Evolutionary conservation across 2,329 filamentous ascomycete genomes (phyloP).

Genomic region (Colletotrichum orchidophilum): DNA sequence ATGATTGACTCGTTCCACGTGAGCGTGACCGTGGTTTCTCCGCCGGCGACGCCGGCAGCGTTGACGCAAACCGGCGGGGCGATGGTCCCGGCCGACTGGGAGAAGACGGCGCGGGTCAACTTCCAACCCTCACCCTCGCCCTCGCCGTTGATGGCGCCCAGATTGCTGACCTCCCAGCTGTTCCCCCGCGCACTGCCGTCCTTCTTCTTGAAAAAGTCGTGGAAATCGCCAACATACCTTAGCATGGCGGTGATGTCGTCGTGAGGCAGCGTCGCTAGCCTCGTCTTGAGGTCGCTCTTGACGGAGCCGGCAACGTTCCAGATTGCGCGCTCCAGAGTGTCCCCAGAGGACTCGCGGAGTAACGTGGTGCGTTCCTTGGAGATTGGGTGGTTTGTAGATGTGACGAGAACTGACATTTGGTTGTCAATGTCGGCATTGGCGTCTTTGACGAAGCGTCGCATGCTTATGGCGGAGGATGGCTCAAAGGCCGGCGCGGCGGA

Average conservation of each 20-base stretch:
- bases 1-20: conserved; percentile 60
- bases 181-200: conserved; percentile 52
- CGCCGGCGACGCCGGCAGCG: conserved; percentile 55
- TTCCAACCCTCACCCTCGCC: conserved; percentile 39
- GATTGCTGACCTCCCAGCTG: conserved; percentile 64
- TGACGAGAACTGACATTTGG: conserved; percentile 52
- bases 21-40: conserved; percentile 51
- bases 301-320: conserved; percentile 53
- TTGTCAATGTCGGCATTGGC: conserved; percentile 41
- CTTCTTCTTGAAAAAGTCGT: conserved; percentile 49
- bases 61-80: conserved; percentile 56
- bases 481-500: conserved; percentile 45
- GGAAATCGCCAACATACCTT: conserved; percentile 54
- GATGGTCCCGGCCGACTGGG: conserved; percentile 56
- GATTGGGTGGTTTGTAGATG: conserved; percentile 45
- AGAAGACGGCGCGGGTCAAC: conserved; percentile 58
- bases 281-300: conserved; percentile 46
- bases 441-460: conserved; percentile 49
- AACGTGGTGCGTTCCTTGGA: conserved; percentile 36
- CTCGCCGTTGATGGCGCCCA: conserved; percentile 52
- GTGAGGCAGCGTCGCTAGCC: conserved; percentile 45
- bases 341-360: conserved; percentile 36
- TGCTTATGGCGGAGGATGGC: conserved; percentile 53
- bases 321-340: conserved; percentile 42
- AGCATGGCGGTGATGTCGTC: conserved; percentile 57